Evolutionary conservation across 2,329 filamentous ascomycete species (phyloP).

Genomic region (Purpureocillium lavendulum): DNA sequence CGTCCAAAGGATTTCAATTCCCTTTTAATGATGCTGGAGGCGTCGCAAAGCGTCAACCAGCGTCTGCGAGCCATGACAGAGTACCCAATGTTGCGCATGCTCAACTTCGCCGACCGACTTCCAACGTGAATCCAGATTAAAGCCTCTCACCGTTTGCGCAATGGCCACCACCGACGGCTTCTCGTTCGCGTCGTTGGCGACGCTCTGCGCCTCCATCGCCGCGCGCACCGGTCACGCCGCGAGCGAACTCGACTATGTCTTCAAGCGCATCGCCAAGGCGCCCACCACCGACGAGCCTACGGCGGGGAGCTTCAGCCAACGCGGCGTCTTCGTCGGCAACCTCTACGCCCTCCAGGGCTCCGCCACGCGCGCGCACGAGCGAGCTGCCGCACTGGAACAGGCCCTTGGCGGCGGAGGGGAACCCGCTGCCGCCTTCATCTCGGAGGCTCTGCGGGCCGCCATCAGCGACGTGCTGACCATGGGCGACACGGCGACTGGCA

Average conservation of each 20-base stretch:
- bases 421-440: slow-evolving; percentile 15
- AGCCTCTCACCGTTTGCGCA: background rate
- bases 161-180: slow-evolving; percentile 21
- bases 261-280: too few relatives aligned
- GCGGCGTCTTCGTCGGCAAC: too few relatives aligned
- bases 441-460: slow-evolving; percentile 18
- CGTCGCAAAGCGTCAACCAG: too few relatives aligned
- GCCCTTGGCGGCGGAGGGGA: slow-evolving; percentile 10
- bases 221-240: slow-evolving; percentile 19
- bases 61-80: too few relatives aligned
- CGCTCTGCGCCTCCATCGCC: slow-evolving; percentile 19
- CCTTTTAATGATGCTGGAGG: too few relatives aligned
- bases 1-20: too few relatives aligned
- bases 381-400: slow-evolving; percentile 13
- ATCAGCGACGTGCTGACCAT: slow-evolving; percentile 16
- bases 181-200: slow-evolving; percentile 23
- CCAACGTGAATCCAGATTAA: too few relatives aligned
- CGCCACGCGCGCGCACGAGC: slow-evolving; percentile 7
- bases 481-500: slow-evolving; percentile 19
- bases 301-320: too few relatives aligned
- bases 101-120: too few relatives aligned
- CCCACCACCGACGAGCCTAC: too few relatives aligned
- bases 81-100: too few relatives aligned
- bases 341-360: slow-evolving; percentile 16
- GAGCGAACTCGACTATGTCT: slow-evolving; percentile 11